phyloP scores from a whole-genome alignment of 768 basidiomycete species.

The Phallus indusiatus region DNA sequence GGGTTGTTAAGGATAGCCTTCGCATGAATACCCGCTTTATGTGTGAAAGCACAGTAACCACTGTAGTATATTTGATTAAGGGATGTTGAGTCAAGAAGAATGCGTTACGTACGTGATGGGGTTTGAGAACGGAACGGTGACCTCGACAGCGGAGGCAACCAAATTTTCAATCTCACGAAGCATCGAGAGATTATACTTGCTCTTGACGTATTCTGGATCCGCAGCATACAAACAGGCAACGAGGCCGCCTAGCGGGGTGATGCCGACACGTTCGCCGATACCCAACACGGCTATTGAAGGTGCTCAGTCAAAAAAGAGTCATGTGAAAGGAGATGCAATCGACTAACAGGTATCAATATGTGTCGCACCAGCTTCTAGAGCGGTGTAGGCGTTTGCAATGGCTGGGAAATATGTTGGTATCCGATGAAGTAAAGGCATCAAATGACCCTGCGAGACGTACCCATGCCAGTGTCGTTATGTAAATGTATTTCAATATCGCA shows the following conservation, averaged over 20 bases:
- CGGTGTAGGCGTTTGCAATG: slow-evolving; percentile 97
- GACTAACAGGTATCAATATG: slow-evolving; percentile 92
- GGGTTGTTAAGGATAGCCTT: slow-evolving; percentile 99
- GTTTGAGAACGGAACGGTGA: slow-evolving; percentile 96
- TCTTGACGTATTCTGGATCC: slow-evolving; percentile 97
- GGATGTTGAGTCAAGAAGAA: background rate
- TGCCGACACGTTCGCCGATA: slow-evolving; percentile 98
- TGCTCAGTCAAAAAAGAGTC: background rate
- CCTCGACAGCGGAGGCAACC: slow-evolving; percentile 97
- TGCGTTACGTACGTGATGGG: slow-evolving; percentile 62
- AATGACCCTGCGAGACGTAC: slow-evolving; percentile 29
- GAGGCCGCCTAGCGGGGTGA: slow-evolving; percentile 94
- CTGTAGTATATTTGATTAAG: slow-evolving; percentile 29
- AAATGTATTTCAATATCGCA: slow-evolving; percentile 98
- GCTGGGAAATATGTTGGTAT: slow-evolving; percentile 35
- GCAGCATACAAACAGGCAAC: slow-evolving; percentile 95
- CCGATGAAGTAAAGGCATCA: background rate
- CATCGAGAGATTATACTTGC: slow-evolving; percentile 97
- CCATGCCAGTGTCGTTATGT: slow-evolving; percentile 98
- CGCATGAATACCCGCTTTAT: slow-evolving; percentile 99
- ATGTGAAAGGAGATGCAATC: background rate
- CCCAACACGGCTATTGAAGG: slow-evolving; percentile 63
- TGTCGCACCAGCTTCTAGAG: slow-evolving; percentile 96
- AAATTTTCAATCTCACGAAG: slow-evolving; percentile 98
- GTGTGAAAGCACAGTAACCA: slow-evolving; percentile 98